A percentile compares a stretch with the other conserved stretches of the same genome.
Conservation (phyloP, 1,139 yeast genomes). For the Diutina siamensis region DNA sequence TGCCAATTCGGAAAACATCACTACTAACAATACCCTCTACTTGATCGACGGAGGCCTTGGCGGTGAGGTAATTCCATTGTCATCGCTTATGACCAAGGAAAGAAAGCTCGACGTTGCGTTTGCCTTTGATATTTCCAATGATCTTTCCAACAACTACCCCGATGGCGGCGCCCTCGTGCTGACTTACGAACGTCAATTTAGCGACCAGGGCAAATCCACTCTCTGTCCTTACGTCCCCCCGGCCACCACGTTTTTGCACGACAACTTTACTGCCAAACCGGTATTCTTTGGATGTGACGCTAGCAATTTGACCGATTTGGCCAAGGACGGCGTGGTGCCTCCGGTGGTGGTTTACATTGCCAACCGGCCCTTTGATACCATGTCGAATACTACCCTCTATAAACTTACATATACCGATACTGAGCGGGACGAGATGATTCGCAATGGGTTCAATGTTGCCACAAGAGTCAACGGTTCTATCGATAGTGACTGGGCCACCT, state of each 20-base stretch:
- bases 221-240: constrained; percentile 87
- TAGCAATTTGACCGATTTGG: constrained; percentile 41
- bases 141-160: constrained; percentile 24
- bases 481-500: neutral
- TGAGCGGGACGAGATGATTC: constrained; percentile 50
- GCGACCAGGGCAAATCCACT: constrained; percentile 47
- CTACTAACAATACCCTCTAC: constrained; percentile 19
- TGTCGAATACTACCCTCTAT: constrained; percentile 64
- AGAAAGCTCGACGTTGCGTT: constrained; percentile 26
- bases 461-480: neutral
- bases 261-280: constrained; percentile 55
- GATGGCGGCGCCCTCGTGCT: constrained; percentile 26
- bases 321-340: constrained; percentile 33
- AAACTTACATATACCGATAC: constrained; percentile 48
- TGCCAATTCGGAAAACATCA: constrained; percentile 18
- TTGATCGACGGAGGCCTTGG: constrained; percentile 34
- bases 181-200: constrained; percentile 63
- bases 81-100: constrained; percentile 24
- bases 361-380: constrained; percentile 57
- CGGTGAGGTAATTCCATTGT: constrained; percentile 27
- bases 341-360: constrained; percentile 77
- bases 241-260: constrained; percentile 34
- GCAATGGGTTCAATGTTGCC: constrained; percentile 26
- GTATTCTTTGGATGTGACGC: constrained; percentile 83
- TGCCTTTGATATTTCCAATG: constrained; percentile 27